Conservation (phyloP, 371 early-diverging fungal genomes). For the Mortierella sp. region DNA sequence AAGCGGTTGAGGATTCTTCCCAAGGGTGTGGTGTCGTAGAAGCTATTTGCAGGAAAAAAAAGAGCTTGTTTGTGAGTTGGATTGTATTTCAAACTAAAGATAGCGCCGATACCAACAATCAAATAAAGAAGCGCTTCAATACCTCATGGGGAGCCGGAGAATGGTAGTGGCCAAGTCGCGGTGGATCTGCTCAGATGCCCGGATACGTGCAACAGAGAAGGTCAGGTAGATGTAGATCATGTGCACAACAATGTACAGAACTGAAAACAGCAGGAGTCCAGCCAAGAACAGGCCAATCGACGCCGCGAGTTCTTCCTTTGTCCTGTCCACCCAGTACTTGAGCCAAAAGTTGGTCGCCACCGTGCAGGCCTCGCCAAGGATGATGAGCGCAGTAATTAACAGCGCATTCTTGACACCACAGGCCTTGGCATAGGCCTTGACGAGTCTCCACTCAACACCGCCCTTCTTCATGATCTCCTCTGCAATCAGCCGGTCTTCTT, state of each 20-base stretch:
- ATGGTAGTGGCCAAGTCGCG: constrained; percentile 59
- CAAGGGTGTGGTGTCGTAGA: constrained; percentile 88
- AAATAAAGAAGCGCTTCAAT: not conserved
- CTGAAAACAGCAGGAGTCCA: constrained; percentile 41
- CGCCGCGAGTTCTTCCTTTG: constrained; percentile 12
- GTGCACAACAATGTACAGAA: constrained; percentile 71
- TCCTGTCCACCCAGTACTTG: constrained; percentile 74
- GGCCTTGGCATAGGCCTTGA: constrained; percentile 45
- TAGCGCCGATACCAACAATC: not conserved
- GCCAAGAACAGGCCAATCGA: constrained; percentile 36
- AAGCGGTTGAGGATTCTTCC: constrained; percentile 90
- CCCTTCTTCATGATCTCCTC: constrained; percentile 58
- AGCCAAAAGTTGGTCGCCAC: constrained; percentile 70
- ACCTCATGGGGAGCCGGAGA: constrained; percentile 45
- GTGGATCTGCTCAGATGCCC: constrained; percentile 75
- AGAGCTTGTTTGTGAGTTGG: constrained; percentile 70
- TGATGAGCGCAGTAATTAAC: not conserved
- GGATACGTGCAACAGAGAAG: constrained; percentile 74
- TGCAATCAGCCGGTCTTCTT: constrained; percentile 48
- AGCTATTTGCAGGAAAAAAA: constrained; percentile 75
- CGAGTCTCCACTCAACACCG: constrained; percentile 40
- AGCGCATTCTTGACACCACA: constrained; percentile 4
- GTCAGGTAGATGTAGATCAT: constrained; percentile 81
- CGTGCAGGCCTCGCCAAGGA: constrained; percentile 19
- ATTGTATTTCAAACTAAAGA: constrained; percentile 30